Evolutionary conservation across 345 rosid genomes (phyloP), one percentile per base, ranked within the genome.

Genomic region (Draba incana): DNA sequence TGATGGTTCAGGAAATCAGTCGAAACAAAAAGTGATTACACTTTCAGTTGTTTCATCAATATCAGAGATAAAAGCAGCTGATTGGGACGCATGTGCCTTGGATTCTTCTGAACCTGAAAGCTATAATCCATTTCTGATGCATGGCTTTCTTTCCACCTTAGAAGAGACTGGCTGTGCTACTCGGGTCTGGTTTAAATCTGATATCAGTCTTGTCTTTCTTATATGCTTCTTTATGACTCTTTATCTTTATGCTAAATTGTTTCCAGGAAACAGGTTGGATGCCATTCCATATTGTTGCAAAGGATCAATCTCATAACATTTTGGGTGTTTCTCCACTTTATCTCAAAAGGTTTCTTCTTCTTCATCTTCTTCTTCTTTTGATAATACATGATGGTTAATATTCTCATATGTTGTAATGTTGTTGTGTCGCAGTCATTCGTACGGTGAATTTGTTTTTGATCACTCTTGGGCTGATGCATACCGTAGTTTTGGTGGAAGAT

Each of bases 391-490:
- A 53, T 38, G 52, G 11, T 57, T 44, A 51, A 62, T 57, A 38
- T 42, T 60, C 51, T 79, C 13, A 69, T 20, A 20, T 20, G 1
- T 20, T 20, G 20, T 20, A 20, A 20, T 20, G 1, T 20, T 75
- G 27, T 61, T 41, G 44, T 58, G 57, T 74, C 37, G 55, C 70
- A 92, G 97, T 77, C 97, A 93, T 70, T 93, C 98, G 6, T 82
- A 85, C 46, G 98, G 98, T 8, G 98, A 93, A 84, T 93, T 86
- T 81, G 98, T 90, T 76, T 93, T 93, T 51, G 97, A 93, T 76
- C 86, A 93, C 82, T 77, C 96, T 42, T 90, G 98, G 98, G 97
- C 96, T 15, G 97, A 90, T 70, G 98, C 98, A 20, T 93, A 90
- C 81, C 84, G 90, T 23, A 79, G 85, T 73, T 85, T 85, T 68